A percentile compares a stretch with the other conserved stretches of the same genome.
These are phyloP conservation scores for Lycium ferocissimum DNA, from an alignment of 257 asterid species.

Conservation along the genomic window DNA sequence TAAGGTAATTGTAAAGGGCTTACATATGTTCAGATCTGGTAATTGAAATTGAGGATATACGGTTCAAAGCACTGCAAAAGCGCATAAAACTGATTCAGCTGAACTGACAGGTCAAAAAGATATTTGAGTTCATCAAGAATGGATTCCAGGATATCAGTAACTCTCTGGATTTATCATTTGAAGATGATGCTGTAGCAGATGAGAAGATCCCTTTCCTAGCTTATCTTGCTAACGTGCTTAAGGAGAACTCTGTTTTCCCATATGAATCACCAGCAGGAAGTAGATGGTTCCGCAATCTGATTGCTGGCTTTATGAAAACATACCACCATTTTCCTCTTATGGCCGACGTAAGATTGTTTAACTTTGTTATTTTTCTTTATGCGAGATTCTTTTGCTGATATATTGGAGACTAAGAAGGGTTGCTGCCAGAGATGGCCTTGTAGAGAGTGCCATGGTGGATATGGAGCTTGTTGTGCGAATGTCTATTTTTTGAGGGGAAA, in stretches of 20 bases:
- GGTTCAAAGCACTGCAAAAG: slow-evolving; percentile 26
- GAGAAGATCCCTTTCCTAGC: slow-evolving; percentile 98
- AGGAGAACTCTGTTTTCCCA: slow-evolving; percentile 77
- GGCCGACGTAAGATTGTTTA: slow-evolving; percentile 74
- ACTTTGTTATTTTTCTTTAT: slow-evolving; percentile 16
- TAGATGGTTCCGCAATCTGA: slow-evolving; percentile 79
- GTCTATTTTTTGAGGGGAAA: too few species aligned
- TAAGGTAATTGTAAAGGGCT: slow-evolving; percentile 52
- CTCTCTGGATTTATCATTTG: slow-evolving; percentile 92
- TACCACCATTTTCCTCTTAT: slow-evolving; percentile 93
- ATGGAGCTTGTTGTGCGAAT: background rate
- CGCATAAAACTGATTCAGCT: slow-evolving; percentile 40
- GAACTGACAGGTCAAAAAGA: slow-evolving; percentile 78
- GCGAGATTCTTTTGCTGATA: slow-evolving; percentile 9
- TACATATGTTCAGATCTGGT: slow-evolving; percentile 7
- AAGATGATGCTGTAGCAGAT: slow-evolving; percentile 97
- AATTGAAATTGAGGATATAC: background rate
- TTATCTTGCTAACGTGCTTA: slow-evolving; percentile 85
- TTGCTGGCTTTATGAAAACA: slow-evolving; percentile 88
- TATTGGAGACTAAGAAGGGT: slow-evolving; percentile 1
- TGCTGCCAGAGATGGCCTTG: slow-evolving; percentile 21
- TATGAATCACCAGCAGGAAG: slow-evolving; percentile 98
- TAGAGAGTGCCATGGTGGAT: slow-evolving; percentile 23
- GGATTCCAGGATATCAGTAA: slow-evolving; percentile 90
- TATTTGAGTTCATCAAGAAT: slow-evolving; percentile 87